Evolutionary conservation across 192 early-diverging fungal genomes (phyloP), one percentile per base, ranked within the genome.

Genomic region (Umbelopsis sp.): DNA sequence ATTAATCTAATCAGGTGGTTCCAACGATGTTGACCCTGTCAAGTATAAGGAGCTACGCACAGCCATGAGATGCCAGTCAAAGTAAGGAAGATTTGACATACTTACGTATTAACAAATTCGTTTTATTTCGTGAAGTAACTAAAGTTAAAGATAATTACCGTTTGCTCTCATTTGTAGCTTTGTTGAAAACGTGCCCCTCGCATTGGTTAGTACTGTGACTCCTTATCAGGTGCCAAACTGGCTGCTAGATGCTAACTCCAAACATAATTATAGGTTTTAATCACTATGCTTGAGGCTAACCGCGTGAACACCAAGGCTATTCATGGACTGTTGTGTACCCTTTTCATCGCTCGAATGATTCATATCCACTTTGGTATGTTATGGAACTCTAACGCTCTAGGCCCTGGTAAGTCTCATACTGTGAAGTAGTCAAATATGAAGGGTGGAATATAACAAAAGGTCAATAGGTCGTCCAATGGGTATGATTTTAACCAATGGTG

Each of bases 321-420:
- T 6, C 55, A 61, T 35, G 55, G 15, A 5, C 30, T 61, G 6
- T 61, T 61, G 3, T 30, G 55, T 4, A 35, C 55, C 27, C 55
- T 61, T 16, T 61, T 61, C 25, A 1, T 18, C 13, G 55, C 55
- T 30, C 55, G 55, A n/a, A 16, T 61, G 15, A 30, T 61, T 35
- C 55, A 61, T 13, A 30, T 4, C 33, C 7, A 61, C 55, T 61
- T 61, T 61, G 55, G 55, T 18, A 61, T 61, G 55, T 61, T 61
- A 12, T 61, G 55, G 55, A 61, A 61, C 30, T 22, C 55, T 2
- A 11, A 3, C 3, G 25, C 27, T 13, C 1, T 61, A 16, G 55
- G 55, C 33, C 3, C 21, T 1, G 55, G 48, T 49, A 21, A 49
- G 48, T 41, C 10, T 41, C 37, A 41, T 6, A 41, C 6, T 41